Base-by-base conservation (phyloP, 176 grass and related monocot genomes). In the Avena atlantica region DNA sequence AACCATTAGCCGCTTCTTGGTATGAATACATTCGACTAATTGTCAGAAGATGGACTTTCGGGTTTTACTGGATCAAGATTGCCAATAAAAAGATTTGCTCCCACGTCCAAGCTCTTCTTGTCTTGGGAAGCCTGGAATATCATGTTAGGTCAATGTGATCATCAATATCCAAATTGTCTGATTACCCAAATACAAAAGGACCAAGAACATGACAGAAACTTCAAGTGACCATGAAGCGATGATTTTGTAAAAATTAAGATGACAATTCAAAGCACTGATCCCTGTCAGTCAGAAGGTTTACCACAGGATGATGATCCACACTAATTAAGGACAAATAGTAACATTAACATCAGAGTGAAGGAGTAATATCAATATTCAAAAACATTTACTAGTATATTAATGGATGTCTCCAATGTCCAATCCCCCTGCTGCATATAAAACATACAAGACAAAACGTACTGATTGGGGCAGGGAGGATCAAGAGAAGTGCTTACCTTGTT, bases 1-100 rank as follows among this genome's bases (percentile, higher is more conserved):
- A 79, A 84, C 40, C 23, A 84, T 84, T 58, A 93, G 77, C 44
- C 34, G 60, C 37, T 69, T 25, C 15, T 71, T 60, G 60, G 51
- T 47, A 20, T 34, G 51, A 2, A 76, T 71, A 92, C 31, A 61
- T 52, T 31, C 9, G 72, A 82, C 51, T 70, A 77, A 55, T 76
- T 83, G 12, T 83, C 68, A 78, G 23, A 64, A 85, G 71, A 40
- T 74, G 70, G 70, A 76, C 31, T 75, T 69, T 85, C 78, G 77
- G 63, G 56, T 75, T 77, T 91, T 91, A 99, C 97, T 67, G 89
- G 89, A 87, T 99, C 97, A 65, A 99, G 97, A 85, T 99, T 99
- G 77, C 97, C 97, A 74, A 99, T 92, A 86, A 99, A 99, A 89
- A 99, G 97, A 74, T 99, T 99, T 90, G 97, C 94, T 16, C 97